These are phyloP conservation scores for Pseudocercospora crystallina DNA, from an alignment of 2,329 filamentous ascomycete genomes.

Conservation along the genomic window DNA sequence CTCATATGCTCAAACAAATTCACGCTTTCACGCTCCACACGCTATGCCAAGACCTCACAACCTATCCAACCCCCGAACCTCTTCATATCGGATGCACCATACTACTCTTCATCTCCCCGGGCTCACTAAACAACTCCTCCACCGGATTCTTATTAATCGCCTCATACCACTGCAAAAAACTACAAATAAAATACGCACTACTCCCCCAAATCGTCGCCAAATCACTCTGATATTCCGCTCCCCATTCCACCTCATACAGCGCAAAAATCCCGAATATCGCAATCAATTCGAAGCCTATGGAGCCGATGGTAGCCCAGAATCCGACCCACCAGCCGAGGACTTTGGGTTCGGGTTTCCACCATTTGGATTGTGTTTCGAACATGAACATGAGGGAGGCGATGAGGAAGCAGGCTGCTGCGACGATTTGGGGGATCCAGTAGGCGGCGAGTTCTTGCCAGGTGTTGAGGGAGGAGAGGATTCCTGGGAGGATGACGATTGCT, in stretches of 20 bases:
- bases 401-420: slow-evolving; percentile 32
- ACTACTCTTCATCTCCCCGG: slow-evolving; percentile 24
- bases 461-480: slow-evolving; percentile 26
- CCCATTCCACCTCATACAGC: slow-evolving; percentile 8
- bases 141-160: slow-evolving; percentile 30
- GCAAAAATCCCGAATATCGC: slow-evolving; percentile 15
- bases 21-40: no score
- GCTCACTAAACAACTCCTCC: slow-evolving; percentile 26
- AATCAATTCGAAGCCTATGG: slow-evolving; percentile 29
- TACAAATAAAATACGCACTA: slow-evolving; percentile 26
- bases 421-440: slow-evolving; percentile 31
- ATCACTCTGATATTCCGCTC: slow-evolving; percentile 27
- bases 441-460: slow-evolving; percentile 25
- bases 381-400: slow-evolving; percentile 32
- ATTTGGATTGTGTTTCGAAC: slow-evolving; percentile 33
- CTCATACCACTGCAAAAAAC: slow-evolving; percentile 33
- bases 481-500: slow-evolving; percentile 29
- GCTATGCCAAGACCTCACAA: no score
- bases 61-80: no score
- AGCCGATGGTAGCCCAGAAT: slow-evolving; percentile 28
- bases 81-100: slow-evolving; percentile 23
- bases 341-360: slow-evolving; percentile 27
- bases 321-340: slow-evolving; percentile 35
- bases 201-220: slow-evolving; percentile 31
- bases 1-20: no score